Evolutionary conservation across 2,329 filamentous ascomycete genomes (phyloP).

Genomic region (Calonectria leucothoes): DNA sequence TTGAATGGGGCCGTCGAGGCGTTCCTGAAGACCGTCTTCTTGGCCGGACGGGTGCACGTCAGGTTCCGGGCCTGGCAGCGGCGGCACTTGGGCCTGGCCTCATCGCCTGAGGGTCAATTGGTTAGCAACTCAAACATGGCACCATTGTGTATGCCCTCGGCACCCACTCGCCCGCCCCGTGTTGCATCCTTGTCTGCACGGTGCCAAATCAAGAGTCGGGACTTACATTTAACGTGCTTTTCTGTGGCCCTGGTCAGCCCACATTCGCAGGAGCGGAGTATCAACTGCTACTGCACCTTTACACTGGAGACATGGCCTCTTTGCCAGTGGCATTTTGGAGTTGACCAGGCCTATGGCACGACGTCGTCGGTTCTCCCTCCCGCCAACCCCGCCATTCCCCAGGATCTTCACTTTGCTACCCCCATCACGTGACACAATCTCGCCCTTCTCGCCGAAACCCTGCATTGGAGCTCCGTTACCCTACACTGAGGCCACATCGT

Average conservation of each 20-base stretch:
- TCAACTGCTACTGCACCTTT: conserved; percentile 42
- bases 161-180: not conserved
- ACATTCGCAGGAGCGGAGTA: not conserved
- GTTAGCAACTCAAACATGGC: not conserved
- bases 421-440: conserved; percentile 12
- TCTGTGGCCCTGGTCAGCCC: conserved; percentile 38
- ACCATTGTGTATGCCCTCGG: not conserved
- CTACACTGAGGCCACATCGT: not conserved
- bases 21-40: conserved; percentile 52
- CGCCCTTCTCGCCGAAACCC: conserved; percentile 20
- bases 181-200: conserved; percentile 7
- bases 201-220: not conserved
- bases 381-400: conserved; percentile 25
- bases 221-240: conserved; percentile 51
- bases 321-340: conserved; percentile 46
- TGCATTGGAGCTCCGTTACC: not conserved
- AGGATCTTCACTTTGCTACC: conserved; percentile 4
- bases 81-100: conserved; percentile 50
- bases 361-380: conserved; percentile 11
- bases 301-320: conserved; percentile 49
- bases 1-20: conserved; percentile 47
- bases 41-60: conserved; percentile 48
- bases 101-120: conserved; percentile 45
- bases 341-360: not conserved
- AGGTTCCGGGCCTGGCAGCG: conserved; percentile 48